Percentiles rank a stretch among this genome's conserved stretches.
Conservation (phyloP, 1,284 basidiomycete genomes). For the Cutaneotrichosporon dermatis region DNA sequence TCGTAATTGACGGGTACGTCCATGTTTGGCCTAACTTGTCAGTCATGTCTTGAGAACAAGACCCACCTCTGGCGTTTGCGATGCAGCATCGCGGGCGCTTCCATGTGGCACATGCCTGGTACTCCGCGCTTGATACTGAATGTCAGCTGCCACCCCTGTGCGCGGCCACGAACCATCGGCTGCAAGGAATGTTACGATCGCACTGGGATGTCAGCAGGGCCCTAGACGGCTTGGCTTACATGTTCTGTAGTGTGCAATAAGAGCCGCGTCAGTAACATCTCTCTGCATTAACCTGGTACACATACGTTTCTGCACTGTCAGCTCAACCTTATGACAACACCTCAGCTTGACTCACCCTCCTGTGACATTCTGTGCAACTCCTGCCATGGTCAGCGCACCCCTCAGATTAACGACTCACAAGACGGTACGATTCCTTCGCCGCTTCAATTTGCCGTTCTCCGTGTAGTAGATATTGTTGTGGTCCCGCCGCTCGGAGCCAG, state of each 20-base stretch:
- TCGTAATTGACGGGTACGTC: slow-evolving; percentile 40
- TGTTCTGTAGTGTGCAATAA: slow-evolving; percentile 28
- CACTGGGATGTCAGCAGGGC: slow-evolving; percentile 30
- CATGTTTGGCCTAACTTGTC: slow-evolving; percentile 10
- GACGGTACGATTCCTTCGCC: slow-evolving; percentile 41
- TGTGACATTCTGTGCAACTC: slow-evolving; percentile 47
- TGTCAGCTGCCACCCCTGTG: not conserved
- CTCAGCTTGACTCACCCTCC: slow-evolving; percentile 33
- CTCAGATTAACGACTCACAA: slow-evolving; percentile 27
- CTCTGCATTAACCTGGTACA: not conserved
- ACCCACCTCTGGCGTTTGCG: slow-evolving; percentile 40
- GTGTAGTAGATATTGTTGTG: slow-evolving; percentile 14
- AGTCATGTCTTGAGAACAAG: slow-evolving; percentile 12
- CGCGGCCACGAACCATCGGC: slow-evolving; percentile 32
- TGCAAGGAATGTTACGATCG: slow-evolving; percentile 47
- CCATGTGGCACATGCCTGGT: slow-evolving; percentile 45
- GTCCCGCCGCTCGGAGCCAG: slow-evolving; percentile 13
- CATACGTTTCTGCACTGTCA: slow-evolving; percentile 35
- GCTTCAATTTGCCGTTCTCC: slow-evolving; percentile 32
- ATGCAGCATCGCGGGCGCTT: slow-evolving; percentile 34
- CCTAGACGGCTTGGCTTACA: slow-evolving; percentile 23
- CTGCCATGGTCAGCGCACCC: slow-evolving; percentile 12
- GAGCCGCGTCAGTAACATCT: slow-evolving; percentile 10
- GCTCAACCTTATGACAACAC: not conserved
- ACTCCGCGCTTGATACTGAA: slow-evolving; percentile 43